Evolutionary conservation across 129 eudicot species (phyloP), one percentile per base, ranked within the genome.

Genomic region (Centella asiatica): DNA sequence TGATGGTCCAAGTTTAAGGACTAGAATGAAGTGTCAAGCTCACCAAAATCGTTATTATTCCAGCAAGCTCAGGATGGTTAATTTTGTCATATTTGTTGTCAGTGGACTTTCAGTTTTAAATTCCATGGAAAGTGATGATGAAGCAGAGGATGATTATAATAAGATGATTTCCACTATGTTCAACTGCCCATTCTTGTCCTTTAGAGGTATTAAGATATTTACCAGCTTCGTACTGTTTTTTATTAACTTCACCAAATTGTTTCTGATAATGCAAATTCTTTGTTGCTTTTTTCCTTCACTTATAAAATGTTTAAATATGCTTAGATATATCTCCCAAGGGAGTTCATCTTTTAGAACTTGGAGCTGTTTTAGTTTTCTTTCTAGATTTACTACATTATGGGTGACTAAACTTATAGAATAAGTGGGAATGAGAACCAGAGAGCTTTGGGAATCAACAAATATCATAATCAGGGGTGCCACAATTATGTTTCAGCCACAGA

Each of bases 11-110:
- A 47, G 4, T 44, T 57, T 69, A 20, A 64, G 62, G 65, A 29
- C 55, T 32, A 65, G 27, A 44, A 51, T 83, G 74, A 74, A 65
- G 60, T 50, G 68, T 62, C 69, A 81, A 76, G 66, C 69, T 70
- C 69, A 52, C 37, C 73, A 68, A 59, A 62, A 71, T 74, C 20
- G 62, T 32, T 3, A 23, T 49, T 23, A 18, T 36, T 32, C 69
- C 53, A 31, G 58, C n/a, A 44, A 70, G 72, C 60, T 60, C 29
- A 83, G 84, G 68, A 67, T 5, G 60, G 77, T 90, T 64, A 79
- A 79, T 68, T 90, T 70, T 79, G 95, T 90, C 66, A 77, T 90
- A 67, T 83, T 83, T 66, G 95, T 86, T 44, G 85, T 90, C 36
- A 81, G 81, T 36, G 97, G 89, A 65, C 67, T 83, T 44, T 77